Conservation (phyloP, 495 filamentous ascomycete genomes). For the Lasiosphaeria hispida region DNA sequence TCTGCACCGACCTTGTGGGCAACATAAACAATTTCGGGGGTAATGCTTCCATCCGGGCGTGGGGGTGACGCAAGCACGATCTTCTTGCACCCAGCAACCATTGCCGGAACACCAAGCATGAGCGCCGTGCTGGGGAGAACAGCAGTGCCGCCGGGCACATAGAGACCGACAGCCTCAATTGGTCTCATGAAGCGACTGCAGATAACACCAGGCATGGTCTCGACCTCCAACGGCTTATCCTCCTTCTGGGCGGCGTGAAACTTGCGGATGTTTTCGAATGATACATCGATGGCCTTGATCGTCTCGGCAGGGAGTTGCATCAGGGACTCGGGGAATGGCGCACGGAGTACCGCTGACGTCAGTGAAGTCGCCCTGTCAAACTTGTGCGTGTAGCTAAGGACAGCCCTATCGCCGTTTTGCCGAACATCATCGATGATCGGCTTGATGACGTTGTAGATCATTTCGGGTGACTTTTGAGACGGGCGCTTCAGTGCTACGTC, state of each 20-base stretch:
- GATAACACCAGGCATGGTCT: constrained; percentile 95
- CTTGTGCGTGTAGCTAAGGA: constrained; percentile 91
- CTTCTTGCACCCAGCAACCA: constrained; percentile 95
- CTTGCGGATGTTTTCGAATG: constrained; percentile 87
- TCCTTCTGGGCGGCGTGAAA: constrained; percentile 91
- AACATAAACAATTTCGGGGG: constrained; percentile 96
- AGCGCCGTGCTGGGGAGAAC: constrained; percentile 93
- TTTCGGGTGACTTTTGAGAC: constrained; percentile 86
- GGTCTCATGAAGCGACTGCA: constrained; percentile 92
- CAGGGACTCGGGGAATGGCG: constrained; percentile 77
- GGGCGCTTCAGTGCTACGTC: constrained; percentile 74
- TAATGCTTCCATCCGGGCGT: constrained; percentile 82
- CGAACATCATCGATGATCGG: constrained; percentile 88
- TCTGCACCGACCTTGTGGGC: constrained; percentile 96
- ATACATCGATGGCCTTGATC: constrained; percentile 85
- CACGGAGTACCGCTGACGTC: constrained; percentile 80
- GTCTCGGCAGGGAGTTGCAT: constrained; percentile 84
- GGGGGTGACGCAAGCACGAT: constrained; percentile 93
- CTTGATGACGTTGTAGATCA: constrained; percentile 82
- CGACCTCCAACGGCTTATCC: constrained; percentile 73
- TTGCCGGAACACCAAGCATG: constrained; percentile 96
- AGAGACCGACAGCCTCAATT: constrained; percentile 91
- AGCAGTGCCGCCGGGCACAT: constrained; percentile 92
- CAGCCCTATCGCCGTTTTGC: constrained; percentile 74
- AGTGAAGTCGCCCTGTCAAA: constrained; percentile 93